These are phyloP conservation scores for Parvularia atlantis DNA, from an alignment of 78 protist genomes.

Conservation along the genomic window DNA sequence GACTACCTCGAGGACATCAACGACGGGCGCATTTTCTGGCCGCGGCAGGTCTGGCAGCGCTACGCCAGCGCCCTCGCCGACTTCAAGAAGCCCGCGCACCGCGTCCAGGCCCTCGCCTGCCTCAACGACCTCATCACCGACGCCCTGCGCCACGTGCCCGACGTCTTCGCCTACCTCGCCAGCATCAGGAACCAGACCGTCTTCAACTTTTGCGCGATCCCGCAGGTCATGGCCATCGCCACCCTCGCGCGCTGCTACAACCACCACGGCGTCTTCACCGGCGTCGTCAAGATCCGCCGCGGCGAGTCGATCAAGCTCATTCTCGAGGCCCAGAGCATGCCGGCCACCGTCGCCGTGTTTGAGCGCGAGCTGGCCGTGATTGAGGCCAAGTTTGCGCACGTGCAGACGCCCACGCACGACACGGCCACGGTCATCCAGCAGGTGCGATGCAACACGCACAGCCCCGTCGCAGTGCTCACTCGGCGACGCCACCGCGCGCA, in stretches of 20 bases:
- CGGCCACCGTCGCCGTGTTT: too few species aligned
- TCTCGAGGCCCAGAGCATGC: not conserved
- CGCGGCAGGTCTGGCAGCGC: slow-evolving; percentile 46
- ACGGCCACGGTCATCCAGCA: too few species aligned
- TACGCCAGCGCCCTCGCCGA: slow-evolving; percentile 13
- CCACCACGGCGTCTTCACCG: slow-evolving; percentile 60
- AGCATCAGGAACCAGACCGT: slow-evolving; percentile 34
- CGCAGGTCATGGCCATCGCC: slow-evolving; percentile 93
- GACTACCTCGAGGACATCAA: slow-evolving; percentile 81
- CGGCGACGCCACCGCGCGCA: too few species aligned
- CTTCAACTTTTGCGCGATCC: slow-evolving; percentile 88
- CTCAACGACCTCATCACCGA: slow-evolving; percentile 75
- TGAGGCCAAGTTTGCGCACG: too few species aligned
- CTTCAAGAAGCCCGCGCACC: slow-evolving; percentile 11
- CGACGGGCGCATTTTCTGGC: slow-evolving; percentile 85
- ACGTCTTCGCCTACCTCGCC: slow-evolving; percentile 58
- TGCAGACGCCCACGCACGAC: too few species aligned
- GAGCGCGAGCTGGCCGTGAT: too few species aligned
- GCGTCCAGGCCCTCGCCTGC: slow-evolving; percentile 58
- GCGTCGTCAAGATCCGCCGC: slow-evolving; percentile 85
- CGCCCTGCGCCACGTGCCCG: slow-evolving; percentile 71
- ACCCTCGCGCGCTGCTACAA: slow-evolving; percentile 72
- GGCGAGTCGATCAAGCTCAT: slow-evolving; percentile 48
- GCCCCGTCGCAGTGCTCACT: too few species aligned
- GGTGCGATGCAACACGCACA: too few species aligned